A percentile compares a stretch with the other conserved stretches of the same genome.
Evolutionary conservation across 371 early-diverging fungal genomes (phyloP).

Genomic region (Mortierella sp.): DNA sequence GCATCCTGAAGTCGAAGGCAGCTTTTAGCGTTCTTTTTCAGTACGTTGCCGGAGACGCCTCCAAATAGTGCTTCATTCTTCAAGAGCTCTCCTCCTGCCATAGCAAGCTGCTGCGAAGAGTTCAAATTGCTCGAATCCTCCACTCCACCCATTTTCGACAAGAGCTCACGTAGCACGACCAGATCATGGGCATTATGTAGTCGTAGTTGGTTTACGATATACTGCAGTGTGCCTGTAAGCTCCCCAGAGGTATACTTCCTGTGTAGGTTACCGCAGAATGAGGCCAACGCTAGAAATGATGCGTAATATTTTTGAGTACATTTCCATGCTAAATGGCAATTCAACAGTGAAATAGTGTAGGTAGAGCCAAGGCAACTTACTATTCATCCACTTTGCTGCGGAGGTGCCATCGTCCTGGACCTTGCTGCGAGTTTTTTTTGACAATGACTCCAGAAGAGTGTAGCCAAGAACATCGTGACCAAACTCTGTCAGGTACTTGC

Average conservation of each 20-base stretch:
- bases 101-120: slow-evolving; percentile 69
- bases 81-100: slow-evolving; percentile 79
- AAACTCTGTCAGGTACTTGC: slow-evolving; percentile 86
- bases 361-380: slow-evolving; percentile 23
- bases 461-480: slow-evolving; percentile 88
- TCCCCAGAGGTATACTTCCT: slow-evolving; percentile 78
- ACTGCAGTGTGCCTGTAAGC: slow-evolving; percentile 73
- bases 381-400: slow-evolving; percentile 65
- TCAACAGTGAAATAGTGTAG: no score
- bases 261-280: slow-evolving; percentile 80
- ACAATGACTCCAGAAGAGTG: slow-evolving; percentile 69
- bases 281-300: slow-evolving; percentile 64
- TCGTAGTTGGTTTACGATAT: slow-evolving; percentile 74
- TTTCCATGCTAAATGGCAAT: no score
- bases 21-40: slow-evolving; percentile 68
- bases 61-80: slow-evolving; percentile 66
- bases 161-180: slow-evolving; percentile 78
- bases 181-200: slow-evolving; percentile 66
- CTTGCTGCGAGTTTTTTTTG: slow-evolving; percentile 70
- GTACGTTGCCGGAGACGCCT: slow-evolving; percentile 60
- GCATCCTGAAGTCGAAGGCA: slow-evolving; percentile 70
- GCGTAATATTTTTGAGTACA: not conserved
- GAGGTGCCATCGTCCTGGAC: slow-evolving; percentile 73
- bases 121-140: slow-evolving; percentile 68
- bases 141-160: slow-evolving; percentile 82